Conservation (phyloP, 208 protist species). For the Crithidia acanthocephali region DNA sequence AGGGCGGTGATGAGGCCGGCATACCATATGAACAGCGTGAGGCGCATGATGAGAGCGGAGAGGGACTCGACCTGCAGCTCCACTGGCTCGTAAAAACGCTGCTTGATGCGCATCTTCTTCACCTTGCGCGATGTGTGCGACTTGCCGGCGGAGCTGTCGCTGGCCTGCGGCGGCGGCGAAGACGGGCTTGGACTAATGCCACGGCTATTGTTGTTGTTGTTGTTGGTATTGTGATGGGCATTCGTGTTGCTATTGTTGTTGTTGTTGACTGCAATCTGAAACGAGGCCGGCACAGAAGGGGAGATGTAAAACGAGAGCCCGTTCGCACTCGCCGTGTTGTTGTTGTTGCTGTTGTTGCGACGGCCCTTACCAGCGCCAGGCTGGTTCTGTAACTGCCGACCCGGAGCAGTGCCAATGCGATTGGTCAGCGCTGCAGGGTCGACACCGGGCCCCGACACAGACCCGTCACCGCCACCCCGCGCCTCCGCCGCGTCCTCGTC, state of each 20-base stretch:
- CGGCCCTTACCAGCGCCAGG: neutral
- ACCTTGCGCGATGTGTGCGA: conserved; percentile 1
- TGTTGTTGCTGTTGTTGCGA: neutral
- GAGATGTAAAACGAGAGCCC: conserved; percentile 8
- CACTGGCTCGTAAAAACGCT: conserved; percentile 52
- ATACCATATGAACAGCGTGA: conserved; percentile 71
- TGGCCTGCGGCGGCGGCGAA: neutral
- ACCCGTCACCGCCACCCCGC: neutral
- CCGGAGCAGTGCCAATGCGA: conserved; percentile 6
- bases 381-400: neutral
- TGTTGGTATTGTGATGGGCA: no score
- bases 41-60: conserved; percentile 39
- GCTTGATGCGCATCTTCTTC: conserved; percentile 12
- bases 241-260: no score
- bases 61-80: conserved; percentile 85
- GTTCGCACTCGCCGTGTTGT: neutral
- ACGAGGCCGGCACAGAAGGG: neutral
- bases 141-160: neutral
- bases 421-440: conserved; percentile 5
- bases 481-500: neutral
- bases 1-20: conserved; percentile 50
- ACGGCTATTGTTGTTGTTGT: neutral
- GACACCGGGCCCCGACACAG: neutral
- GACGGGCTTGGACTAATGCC: neutral
- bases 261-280: neutral